Conservation (phyloP, 768 basidiomycete species). For the Amanita pallidorosea region DNA sequence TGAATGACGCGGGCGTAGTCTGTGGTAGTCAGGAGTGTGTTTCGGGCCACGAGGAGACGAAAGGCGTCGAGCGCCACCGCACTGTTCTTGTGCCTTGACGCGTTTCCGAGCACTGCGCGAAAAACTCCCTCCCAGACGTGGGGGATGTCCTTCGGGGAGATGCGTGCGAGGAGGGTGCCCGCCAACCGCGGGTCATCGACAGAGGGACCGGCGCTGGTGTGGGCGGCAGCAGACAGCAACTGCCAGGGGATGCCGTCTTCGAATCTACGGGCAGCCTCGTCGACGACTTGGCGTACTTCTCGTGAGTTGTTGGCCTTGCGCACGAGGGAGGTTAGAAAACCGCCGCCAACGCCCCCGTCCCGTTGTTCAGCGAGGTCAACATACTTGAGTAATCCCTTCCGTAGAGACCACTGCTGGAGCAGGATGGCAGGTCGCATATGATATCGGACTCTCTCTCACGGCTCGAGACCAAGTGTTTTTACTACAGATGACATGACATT, state of each 20-base stretch:
- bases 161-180: conserved; percentile 12
- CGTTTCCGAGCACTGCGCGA: conserved; percentile 14
- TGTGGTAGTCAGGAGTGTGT: conserved; percentile 11
- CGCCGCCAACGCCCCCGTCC: conserved; percentile 13
- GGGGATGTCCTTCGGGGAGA: conserved; percentile 13
- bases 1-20: conserved; percentile 15
- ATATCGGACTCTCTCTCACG: no score
- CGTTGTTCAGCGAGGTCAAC: conserved; percentile 15
- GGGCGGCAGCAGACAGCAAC: conserved; percentile 14
- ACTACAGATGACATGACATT: no score
- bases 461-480: no score
- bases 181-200: conserved; percentile 15
- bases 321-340: conserved; percentile 13
- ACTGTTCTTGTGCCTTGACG: conserved; percentile 14
- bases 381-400: conserved; percentile 15
- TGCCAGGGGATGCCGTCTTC: conserved; percentile 13
- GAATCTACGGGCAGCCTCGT: conserved; percentile 14
- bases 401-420: conserved; percentile 3
- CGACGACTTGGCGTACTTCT: conserved; percentile 15
- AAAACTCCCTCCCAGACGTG: conserved; percentile 13
- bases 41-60: conserved; percentile 12
- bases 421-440: no score
- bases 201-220: conserved; percentile 16
- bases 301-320: conserved; percentile 14
- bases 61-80: conserved; percentile 14